Base-by-base conservation (phyloP, 2,329 filamentous ascomycete species). In the Xylaria multiplex region DNA sequence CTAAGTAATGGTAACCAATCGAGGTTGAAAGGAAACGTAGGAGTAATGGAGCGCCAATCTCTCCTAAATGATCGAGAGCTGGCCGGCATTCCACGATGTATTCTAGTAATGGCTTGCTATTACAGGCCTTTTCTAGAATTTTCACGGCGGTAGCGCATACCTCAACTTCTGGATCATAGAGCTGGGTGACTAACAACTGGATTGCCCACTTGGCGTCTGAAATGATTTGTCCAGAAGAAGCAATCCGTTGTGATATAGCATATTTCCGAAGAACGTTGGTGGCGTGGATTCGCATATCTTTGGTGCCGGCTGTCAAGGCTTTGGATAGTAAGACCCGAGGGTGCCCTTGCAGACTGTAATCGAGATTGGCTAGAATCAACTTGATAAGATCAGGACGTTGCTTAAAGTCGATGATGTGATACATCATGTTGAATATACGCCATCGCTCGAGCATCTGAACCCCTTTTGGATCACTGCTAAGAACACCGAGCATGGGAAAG, bases 381-480 rank as follows among this genome's bases (percentile, higher is more conserved):
- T 94, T 93, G 76, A 98, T 93, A 65, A 99, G 83, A 77, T 99
- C 96, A 52, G 95, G 93, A 2, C 96, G 91, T 78, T 96, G 91
- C 73, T 92, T 93, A 50, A 97, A 84, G 75, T 98, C 95, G 64
- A 97, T 87, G 67, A 99, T 97, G 79, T 98, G 96, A 77, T 99
- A 99, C 85, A 98, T 96, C 93, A 99, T 99, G 79, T 98, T 98
- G 81, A 97, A 94, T 85, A 99, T 96, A 73, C 93, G 93, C 95
- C 96, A 98, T 73, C 93, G 86, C 77, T 98, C 95, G 75, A 99
- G 87, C 81, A 99, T 95, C 67, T 91, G 89, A 27, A 98, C 84
- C 0, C 96, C 96, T 72, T 91, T 92, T 0, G 86, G 82, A 73
- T 97, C 93, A 59, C 90, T 90, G 72, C 91, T 98, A 64, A 99